phyloP scores from a whole-genome alignment of 2,329 filamentous ascomycete genomes.

The Harringtonia lauricola region DNA sequence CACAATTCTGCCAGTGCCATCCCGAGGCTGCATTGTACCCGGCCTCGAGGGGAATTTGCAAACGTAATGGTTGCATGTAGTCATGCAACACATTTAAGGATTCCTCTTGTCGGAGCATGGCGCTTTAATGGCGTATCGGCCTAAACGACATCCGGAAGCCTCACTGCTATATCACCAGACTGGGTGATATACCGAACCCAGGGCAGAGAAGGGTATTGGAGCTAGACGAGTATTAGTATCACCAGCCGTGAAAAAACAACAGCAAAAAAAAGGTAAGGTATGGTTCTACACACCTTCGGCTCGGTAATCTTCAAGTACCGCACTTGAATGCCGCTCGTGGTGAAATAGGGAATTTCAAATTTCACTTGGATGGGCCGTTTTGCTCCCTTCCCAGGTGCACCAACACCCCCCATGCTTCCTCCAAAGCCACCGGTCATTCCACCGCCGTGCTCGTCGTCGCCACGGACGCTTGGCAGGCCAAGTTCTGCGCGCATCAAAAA shows the following conservation, averaged over 20 bases:
- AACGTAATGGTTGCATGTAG: too few relatives aligned
- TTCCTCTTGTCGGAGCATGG: too few relatives aligned
- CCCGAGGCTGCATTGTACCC: too few relatives aligned
- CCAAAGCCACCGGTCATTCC: constrained; percentile 98
- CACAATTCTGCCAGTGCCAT: too few relatives aligned
- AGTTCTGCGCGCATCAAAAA: constrained; percentile 98
- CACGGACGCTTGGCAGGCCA: constrained; percentile 84
- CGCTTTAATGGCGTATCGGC: not conserved
- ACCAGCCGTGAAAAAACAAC: not conserved
- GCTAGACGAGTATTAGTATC: constrained; percentile 34
- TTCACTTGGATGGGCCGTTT: constrained; percentile 98
- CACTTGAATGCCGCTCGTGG: constrained; percentile 97
- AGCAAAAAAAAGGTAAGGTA: constrained; percentile 5
- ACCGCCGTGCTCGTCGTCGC: constrained; percentile 89
- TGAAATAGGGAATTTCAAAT: constrained; percentile 99
- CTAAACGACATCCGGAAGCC: constrained; percentile 82
- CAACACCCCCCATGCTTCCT: constrained; percentile 88
- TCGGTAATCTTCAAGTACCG: constrained; percentile 98
- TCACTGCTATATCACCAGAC: constrained; percentile 89
- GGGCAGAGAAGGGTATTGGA: constrained; percentile 95
- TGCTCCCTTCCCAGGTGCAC: constrained; percentile 63
- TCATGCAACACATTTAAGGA: too few relatives aligned
- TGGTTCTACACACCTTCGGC: constrained; percentile 61
- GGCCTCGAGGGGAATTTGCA: too few relatives aligned
- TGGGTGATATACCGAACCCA: constrained; percentile 99